Base-by-base conservation (phyloP, 2,329 filamentous ascomycete species). In the Monilinia fructigena region DNA sequence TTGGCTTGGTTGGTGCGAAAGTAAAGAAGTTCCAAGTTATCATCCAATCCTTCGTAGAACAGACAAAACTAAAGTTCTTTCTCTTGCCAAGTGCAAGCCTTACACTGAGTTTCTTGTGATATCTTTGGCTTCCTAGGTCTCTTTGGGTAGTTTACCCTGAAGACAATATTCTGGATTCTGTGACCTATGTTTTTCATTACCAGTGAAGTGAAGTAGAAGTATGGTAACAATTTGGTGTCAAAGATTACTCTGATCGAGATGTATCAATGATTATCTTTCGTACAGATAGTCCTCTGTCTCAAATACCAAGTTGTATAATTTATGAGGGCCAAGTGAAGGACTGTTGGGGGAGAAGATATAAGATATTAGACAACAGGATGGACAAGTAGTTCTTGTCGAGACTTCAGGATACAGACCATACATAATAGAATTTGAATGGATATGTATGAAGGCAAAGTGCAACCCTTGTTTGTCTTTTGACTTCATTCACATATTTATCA, bases 251-350 rank as follows among this genome's bases (percentile, higher is more conserved):
- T 38, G 8, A 26, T 60, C 56, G 56, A 60, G 20, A 35, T 23
- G 8, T 12, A 10, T 60, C 42, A 60, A 23, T 35, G 42, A 38
- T 11, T 26, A 5, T 50, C 31, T 50, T 26, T 14, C 31, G 50
- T 50, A 28, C 23, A 28, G 5, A 28, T 23, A 52, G 26, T 14
- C 14, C 6, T 14, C 26, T 28, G 4, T 26, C 10, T 26, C 1
- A 50, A 20, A 4, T 6, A 23, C 18, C 58, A 60, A 60, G 14
- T 16, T 20, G n/a, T 18, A 50, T 10, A 5, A 14, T 26, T 3
- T 60, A 14, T 38, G 35, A 50, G 20, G n/a, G 31, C 38, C 56
- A 38, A 50, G n/a, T 48, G 18, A 60, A 60, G 20, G n/a, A 50
- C 10, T 42, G 12, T 5, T 42, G 40, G 14, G 10, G 56, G 20